Percentiles rank a stretch among this genome's conserved stretches.
Evolutionary conservation across 352 stramenopile genomes (phyloP).

Genomic region (Phytophthora pseudosyringae): DNA sequence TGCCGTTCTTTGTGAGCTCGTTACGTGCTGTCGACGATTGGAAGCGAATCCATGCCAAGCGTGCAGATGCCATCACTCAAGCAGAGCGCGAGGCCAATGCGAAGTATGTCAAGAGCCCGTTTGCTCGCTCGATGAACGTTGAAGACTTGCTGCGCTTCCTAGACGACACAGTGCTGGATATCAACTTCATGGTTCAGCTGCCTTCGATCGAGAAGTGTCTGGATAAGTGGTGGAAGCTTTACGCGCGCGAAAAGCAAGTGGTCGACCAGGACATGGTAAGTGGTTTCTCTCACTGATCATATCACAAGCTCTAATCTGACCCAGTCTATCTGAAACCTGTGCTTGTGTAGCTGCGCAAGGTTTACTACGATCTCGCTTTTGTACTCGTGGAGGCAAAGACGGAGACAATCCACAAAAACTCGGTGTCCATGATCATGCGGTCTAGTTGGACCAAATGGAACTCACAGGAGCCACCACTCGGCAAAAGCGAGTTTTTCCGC

Average conservation of each 20-base stretch:
- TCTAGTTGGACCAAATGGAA: conserved; percentile 76
- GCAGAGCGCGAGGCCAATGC: conserved; percentile 69
- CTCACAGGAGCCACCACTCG: conserved; percentile 56
- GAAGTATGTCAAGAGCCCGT: conserved; percentile 82
- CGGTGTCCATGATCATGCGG: conserved; percentile 78
- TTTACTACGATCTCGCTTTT: conserved; percentile 78
- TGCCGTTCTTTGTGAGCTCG: conserved; percentile 83
- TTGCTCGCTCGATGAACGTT: conserved; percentile 62
- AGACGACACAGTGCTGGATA: conserved; percentile 76
- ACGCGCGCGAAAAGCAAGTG: conserved; percentile 42
- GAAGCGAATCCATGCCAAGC: conserved; percentile 70
- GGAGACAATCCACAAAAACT: conserved; percentile 81
- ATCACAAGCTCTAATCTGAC: background rate
- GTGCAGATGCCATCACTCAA: conserved; percentile 57
- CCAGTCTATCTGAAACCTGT: background rate
- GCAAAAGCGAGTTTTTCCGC: conserved; percentile 64
- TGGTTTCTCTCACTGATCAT: background rate
- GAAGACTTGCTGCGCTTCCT: conserved; percentile 76
- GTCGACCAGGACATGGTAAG: conserved; percentile 66
- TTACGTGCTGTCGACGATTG: conserved; percentile 73
- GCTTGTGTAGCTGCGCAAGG: conserved; percentile 49
- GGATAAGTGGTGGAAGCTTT: conserved; percentile 66
- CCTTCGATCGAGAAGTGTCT: conserved; percentile 86
- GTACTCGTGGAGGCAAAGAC: conserved; percentile 81
- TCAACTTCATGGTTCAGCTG: conserved; percentile 86